A percentile compares a stretch with the other conserved stretches of the same genome.
phyloP scores from a whole-genome alignment of 352 stramenopile genomes.

The Paralagenidium karlingii region DNA sequence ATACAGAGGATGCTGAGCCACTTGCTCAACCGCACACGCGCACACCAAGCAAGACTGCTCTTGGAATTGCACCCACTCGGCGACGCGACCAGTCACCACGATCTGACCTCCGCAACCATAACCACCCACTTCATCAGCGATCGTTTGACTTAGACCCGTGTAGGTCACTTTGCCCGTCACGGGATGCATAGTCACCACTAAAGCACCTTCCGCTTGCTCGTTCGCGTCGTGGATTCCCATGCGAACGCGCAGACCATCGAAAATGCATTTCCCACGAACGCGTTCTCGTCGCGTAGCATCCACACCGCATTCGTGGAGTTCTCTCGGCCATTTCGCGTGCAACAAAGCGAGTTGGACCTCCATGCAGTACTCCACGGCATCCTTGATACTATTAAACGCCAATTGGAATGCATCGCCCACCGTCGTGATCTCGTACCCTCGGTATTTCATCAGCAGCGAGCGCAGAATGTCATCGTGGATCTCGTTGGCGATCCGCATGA shows the following conservation, averaged over 20 bases:
- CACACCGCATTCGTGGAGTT: no score
- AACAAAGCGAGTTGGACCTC: constrained; percentile 34
- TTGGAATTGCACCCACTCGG: constrained; percentile 23
- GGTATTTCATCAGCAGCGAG: constrained; percentile 16
- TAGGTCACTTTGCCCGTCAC: constrained; percentile 41
- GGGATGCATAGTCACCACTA: constrained; percentile 26
- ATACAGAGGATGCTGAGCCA: constrained; percentile 15
- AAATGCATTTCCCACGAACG: constrained; percentile 33
- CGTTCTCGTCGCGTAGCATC: no score
- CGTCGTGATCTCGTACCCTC: constrained; percentile 44
- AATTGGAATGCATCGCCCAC: constrained; percentile 42
- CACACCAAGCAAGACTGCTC: constrained; percentile 6
- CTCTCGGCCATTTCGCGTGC: constrained; percentile 19
- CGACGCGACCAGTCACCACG: constrained; percentile 23
- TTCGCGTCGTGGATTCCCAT: constrained; percentile 42
- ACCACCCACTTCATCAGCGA: constrained; percentile 31
- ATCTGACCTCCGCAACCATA: constrained; percentile 35
- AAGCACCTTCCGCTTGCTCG: constrained; percentile 14
- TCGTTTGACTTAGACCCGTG: constrained; percentile 29
- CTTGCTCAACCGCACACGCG: constrained; percentile 11
- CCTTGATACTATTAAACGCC: constrained; percentile 31
- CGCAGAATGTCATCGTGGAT: constrained; percentile 42
- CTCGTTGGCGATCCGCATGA: constrained; percentile 35
- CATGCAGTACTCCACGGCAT: constrained; percentile 39
- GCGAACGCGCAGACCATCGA: constrained; percentile 29